phyloP scores from a whole-genome alignment of 805 yeast genomes.

The Cyberlindnera veronae region DNA sequence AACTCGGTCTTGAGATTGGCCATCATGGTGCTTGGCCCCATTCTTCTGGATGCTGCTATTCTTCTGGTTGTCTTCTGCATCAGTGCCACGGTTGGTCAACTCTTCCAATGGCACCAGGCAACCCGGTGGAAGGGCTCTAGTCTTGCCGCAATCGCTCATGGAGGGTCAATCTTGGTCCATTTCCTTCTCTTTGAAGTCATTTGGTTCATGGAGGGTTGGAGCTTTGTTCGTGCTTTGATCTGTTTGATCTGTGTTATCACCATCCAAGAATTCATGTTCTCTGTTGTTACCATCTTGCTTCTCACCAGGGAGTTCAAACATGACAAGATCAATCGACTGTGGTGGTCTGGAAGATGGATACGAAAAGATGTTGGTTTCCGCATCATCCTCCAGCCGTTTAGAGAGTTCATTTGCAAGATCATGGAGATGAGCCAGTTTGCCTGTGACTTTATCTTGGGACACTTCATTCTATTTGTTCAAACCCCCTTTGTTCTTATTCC shows the following conservation, averaged over 20 bases:
- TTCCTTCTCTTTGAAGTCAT: constrained; percentile 56
- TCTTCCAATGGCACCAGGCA: constrained; percentile 20
- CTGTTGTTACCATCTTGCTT: constrained; percentile 43
- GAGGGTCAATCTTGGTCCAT: constrained; percentile 49
- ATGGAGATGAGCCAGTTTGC: constrained; percentile 68
- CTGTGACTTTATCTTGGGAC: constrained; percentile 59
- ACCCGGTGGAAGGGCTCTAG: constrained; percentile 22
- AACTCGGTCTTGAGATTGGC: constrained; percentile 62
- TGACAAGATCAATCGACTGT: constrained; percentile 59
- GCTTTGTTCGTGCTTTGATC: constrained; percentile 53
- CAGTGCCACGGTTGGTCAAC: constrained; percentile 27
- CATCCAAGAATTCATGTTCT: constrained; percentile 57
- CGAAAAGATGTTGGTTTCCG: constrained; percentile 60
- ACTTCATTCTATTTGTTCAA: constrained; percentile 52
- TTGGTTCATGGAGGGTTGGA: constrained; percentile 68
- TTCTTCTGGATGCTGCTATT: constrained; percentile 34
- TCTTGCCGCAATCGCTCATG: constrained; percentile 56
- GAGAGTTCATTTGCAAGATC: constrained; percentile 62
- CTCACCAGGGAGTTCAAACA: constrained; percentile 61
- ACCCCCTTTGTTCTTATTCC: constrained; percentile 62
- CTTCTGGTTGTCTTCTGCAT: constrained; percentile 25
- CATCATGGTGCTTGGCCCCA: constrained; percentile 49
- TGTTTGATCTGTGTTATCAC: constrained; percentile 56
- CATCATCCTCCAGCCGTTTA: constrained; percentile 54
- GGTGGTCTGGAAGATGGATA: constrained; percentile 81